These are phyloP conservation scores for Podila clonocystis DNA, from an alignment of 192 early-diverging fungal species.

Conservation along the genomic window DNA sequence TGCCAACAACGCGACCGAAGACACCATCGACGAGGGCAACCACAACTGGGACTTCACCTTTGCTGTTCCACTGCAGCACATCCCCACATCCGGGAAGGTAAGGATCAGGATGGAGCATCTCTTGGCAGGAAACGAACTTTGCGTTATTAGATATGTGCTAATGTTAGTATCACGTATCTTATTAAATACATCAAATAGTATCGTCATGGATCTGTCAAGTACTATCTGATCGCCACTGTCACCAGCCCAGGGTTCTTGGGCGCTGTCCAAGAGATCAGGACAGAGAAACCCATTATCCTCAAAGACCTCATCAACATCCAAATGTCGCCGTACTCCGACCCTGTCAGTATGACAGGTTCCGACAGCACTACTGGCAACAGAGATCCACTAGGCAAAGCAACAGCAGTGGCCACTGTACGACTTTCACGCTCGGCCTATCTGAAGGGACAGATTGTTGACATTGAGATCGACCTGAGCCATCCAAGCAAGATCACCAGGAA, in stretches of 20 bases:
- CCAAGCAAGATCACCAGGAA: conserved; percentile 16
- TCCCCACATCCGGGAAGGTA: conserved; percentile 41
- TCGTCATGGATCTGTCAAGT: conserved; percentile 39
- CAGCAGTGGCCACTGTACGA: conserved; percentile 16
- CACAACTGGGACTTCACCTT: conserved; percentile 37
- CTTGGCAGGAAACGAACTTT: too few relatives aligned
- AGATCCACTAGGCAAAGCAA: neutral
- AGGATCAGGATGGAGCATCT: neutral
- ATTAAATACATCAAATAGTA: conserved; percentile 10
- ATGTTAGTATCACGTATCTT: neutral
- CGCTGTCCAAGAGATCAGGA: conserved; percentile 26
- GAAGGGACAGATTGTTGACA: conserved; percentile 6
- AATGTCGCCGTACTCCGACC: conserved; percentile 7
- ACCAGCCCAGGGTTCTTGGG: conserved; percentile 18
- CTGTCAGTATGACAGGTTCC: conserved; percentile 14
- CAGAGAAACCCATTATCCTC: conserved; percentile 6
- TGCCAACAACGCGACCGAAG: conserved; percentile 21
- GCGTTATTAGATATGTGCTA: too few relatives aligned
- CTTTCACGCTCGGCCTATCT: conserved; percentile 22
- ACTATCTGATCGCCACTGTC: conserved; percentile 14
- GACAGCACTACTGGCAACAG: neutral
- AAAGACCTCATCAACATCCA: conserved; percentile 25
- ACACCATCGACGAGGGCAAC: conserved; percentile 15
- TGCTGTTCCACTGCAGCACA: conserved; percentile 15
- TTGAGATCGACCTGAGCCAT: conserved; percentile 12